Percentiles rank a stretch among this genome's conserved stretches.
Conservation (phyloP, 2,329 filamentous ascomycete species). For the Paecilomyces formosus region DNA sequence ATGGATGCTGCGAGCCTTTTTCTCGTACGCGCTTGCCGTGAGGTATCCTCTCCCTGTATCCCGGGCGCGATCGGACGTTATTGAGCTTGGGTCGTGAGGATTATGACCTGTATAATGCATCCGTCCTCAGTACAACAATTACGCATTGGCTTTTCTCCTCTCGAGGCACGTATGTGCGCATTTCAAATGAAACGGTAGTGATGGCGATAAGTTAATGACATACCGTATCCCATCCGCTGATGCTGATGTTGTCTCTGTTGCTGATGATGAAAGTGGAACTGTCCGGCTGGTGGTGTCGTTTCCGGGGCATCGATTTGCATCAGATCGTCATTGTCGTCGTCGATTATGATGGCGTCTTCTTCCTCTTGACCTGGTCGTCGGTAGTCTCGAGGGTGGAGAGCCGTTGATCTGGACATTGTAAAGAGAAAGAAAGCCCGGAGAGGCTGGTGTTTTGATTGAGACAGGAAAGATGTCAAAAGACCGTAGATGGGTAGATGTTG, state of each 20-base stretch:
- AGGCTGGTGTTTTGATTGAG: no score
- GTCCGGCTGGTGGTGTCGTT: not conserved
- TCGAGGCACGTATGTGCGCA: not conserved
- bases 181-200: not conserved
- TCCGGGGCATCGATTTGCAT: not conserved
- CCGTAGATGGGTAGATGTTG: no score
- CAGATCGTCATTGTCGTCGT: not conserved
- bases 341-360: not conserved
- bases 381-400: not conserved
- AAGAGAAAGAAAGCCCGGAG: no score
- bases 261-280: not conserved
- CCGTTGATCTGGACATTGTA: not conserved
- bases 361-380: not conserved
- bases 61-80: not conserved
- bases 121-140: not conserved
- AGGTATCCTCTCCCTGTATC: not conserved
- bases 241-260: not conserved
- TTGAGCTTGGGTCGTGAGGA: not conserved
- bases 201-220: not conserved
- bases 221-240: not conserved
- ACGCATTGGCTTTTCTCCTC: no score
- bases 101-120: conserved; percentile 26
- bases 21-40: not conserved
- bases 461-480: no score
- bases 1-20: conserved; percentile 1